Evolutionary conservation across 176 grass and related monocot species (phyloP).

Genomic region (Musa schizocarpa): DNA sequence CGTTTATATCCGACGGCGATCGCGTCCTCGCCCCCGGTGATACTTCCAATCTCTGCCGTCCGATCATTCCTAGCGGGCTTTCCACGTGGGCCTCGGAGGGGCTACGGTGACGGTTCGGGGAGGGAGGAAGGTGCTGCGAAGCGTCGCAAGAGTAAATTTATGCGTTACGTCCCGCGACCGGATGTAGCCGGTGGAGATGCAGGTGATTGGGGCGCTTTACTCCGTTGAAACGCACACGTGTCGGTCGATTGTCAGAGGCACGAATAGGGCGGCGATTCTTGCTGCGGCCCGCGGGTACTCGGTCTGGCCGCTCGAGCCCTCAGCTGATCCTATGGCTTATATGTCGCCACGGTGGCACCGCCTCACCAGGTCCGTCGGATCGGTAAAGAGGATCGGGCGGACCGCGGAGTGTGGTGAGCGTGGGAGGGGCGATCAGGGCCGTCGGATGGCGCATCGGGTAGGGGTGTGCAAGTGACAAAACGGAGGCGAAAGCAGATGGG

Average conservation of each 20-base stretch:
- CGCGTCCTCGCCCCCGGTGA: background rate
- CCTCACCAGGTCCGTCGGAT: background rate
- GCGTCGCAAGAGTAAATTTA: background rate
- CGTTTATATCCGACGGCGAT: background rate
- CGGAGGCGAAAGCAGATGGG: slow-evolving; percentile 64
- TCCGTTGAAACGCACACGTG: background rate
- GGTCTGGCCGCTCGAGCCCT: background rate
- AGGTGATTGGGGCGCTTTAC: background rate
- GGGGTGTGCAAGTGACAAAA: slow-evolving; percentile 3
- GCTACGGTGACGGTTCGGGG: background rate
- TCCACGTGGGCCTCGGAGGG: background rate
- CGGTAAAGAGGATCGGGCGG: background rate
- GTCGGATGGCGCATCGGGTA: slow-evolving; percentile 33
- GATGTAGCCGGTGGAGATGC: background rate
- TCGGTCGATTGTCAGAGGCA: background rate
- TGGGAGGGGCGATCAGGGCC: slow-evolving; percentile 25
- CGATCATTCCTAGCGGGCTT: background rate
- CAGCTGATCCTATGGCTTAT: background rate
- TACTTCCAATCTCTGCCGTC: background rate
- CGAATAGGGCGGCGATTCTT: background rate
- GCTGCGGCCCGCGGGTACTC: background rate
- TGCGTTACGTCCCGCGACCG: background rate
- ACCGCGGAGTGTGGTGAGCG: background rate
- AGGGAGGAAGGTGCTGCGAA: background rate
- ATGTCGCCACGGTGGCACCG: slow-evolving; percentile 5